phyloP scores from a whole-genome alignment of 1,284 basidiomycete genomes.

The Sphaerobolus stellatus region DNA sequence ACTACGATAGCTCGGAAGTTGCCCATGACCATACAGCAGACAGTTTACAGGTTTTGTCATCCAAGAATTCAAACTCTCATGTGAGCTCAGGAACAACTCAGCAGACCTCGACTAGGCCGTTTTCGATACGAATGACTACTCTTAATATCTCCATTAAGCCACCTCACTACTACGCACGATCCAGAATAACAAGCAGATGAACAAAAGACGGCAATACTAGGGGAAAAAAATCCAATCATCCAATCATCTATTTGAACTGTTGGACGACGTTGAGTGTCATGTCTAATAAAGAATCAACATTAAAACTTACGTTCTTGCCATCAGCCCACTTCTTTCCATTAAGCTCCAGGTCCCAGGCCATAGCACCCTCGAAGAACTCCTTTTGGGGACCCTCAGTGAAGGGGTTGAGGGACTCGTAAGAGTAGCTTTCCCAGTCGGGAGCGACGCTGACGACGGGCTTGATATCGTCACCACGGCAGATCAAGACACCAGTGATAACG shows the following conservation, averaged over 20 bases:
- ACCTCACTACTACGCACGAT: neutral
- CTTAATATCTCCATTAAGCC: too few relatives aligned
- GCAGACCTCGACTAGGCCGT: too few relatives aligned
- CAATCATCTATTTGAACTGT: neutral
- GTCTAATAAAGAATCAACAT: neutral
- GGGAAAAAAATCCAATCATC: too few relatives aligned
- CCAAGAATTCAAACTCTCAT: too few relatives aligned
- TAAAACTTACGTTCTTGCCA: conserved; percentile 78
- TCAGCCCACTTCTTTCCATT: conserved; percentile 86
- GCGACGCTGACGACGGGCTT: conserved; percentile 77
- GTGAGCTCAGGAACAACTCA: too few relatives aligned
- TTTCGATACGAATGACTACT: too few relatives aligned
- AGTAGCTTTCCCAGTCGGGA: conserved; percentile 92
- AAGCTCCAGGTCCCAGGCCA: conserved; percentile 88
- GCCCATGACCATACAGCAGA: too few relatives aligned
- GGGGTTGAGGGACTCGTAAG: conserved; percentile 68
- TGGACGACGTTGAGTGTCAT: neutral
- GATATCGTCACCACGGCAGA: conserved; percentile 76
- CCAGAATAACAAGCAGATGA: neutral
- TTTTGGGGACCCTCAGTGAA: conserved; percentile 70
- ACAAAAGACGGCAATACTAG: neutral
- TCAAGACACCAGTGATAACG: conserved; percentile 77
- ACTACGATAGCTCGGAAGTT: too few relatives aligned
- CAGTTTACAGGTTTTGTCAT: too few relatives aligned
- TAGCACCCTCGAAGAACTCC: conserved; percentile 84